Base-by-base conservation (phyloP, 257 asterid species). In the Ophiorrhiza pumila region DNA sequence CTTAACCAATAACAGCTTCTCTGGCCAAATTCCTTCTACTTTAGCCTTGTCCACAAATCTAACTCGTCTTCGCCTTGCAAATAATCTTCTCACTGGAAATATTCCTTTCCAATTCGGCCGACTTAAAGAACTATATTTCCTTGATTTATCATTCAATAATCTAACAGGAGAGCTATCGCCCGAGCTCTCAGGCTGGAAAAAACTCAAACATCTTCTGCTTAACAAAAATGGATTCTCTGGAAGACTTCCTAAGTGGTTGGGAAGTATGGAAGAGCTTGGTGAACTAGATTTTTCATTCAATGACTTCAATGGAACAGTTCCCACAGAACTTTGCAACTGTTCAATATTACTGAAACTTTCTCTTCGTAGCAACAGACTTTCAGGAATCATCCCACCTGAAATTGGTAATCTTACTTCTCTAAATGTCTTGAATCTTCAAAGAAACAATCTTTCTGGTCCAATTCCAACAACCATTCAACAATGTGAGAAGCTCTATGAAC, bases 251-350 rank as follows among this genome's bases (percentile, higher is more conserved):
- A 52, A 62, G 47, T 91, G 96, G 96, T 67, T 93, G n/a, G 97
- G 98, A 14, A 84, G 76, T 47, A 74, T 86, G 52, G 76, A 85
- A 34, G 85, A 84, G 37, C 83, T 93, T 18, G 98, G 98, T 11
- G 98, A 91, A 65, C 80, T 93, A 25, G 96, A 93, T 61, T 82
- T 93, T 76, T 93, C 96, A 15, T 89, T 77, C 43, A 93, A 93
- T 50, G 76, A 32, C 29, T 89, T 89, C 83, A 85, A 66, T 72
- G 98, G 91, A 74, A 81, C 71, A 22, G 78, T 93, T 27, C 98
- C 98, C 15, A 9, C 77, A 35, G 88, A 89, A 65, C 82, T 93
- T 6, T 90, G 97, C 39, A 88, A 83, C 82, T 93, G 91, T 49
- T 86, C 97, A 0, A 70, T 75, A 27, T 50, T 93, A 62, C 83